Evolutionary conservation across 2,329 filamentous ascomycete genomes (phyloP), one percentile per base, ranked within the genome.

Genomic region (Fusarium cyanostomum): DNA sequence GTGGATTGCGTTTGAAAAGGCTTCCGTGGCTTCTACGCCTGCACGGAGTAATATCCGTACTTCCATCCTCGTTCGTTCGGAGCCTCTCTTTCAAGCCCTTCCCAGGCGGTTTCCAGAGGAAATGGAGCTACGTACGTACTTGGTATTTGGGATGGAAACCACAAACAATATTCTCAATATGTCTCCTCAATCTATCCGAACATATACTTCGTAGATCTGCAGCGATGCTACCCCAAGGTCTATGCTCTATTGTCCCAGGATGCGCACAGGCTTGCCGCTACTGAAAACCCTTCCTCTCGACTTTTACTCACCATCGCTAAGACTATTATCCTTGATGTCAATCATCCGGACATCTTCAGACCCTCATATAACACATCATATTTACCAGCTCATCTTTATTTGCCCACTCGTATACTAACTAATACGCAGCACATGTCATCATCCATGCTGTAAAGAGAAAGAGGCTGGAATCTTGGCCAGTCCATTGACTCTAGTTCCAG

Each of bases 171-270:
- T 24, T 38, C 42, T n/a, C 13, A n/a, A n/a, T n/a, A n/a, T n/a
- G n/a, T 45, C 28, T 49, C 50, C 43, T 31, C 28, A 35, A 45
- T 52, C 31, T 44, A 43, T 46, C 42, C 28, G 44, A 27, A n/a
- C 5, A 18, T 44, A 33, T 39, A 24, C 31, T 39, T n/a, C n/a
- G 42, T 39, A 52, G 63, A 66, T 66, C 63, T 35, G 39, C 37
- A 49, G 13, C 57, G 49, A 66, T 66, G 38, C 62, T 21, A 66
- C 63, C 53, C 30, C 15, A 27, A 38, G 46, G 39, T 21, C 63
- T 42, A 64, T 51, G 46, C 54, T 66, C 27, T 28, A 27, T 37
- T 26, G 34, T 44, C 39, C 45, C 44, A 33, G 44, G 28, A 55
- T 45, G 50, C 44, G 46, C 42, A 58, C 46, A 53, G 45, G 50